These are phyloP conservation scores for Apiospora pterosperma DNA, from an alignment of 2,329 filamentous ascomycete genomes.

Conservation along the genomic window DNA sequence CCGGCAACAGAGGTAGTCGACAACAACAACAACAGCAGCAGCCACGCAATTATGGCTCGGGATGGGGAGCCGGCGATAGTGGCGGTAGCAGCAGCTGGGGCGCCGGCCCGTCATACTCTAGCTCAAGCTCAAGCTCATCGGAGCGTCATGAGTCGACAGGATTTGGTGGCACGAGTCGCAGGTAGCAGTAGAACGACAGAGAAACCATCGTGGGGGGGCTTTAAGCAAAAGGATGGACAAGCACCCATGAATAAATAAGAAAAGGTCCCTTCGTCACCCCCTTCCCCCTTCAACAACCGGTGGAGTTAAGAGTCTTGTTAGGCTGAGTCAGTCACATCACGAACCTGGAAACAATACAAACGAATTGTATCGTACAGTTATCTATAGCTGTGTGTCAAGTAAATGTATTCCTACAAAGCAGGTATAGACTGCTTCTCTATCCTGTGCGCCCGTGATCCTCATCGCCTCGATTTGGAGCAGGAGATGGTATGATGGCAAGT, in stretches of 20 bases:
- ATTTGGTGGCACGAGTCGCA: constrained; percentile 65
- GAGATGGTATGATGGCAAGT: neutral
- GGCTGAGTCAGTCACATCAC: neutral
- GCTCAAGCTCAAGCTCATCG: constrained; percentile 33
- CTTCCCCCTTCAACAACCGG: too few relatives aligned
- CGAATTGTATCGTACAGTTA: neutral
- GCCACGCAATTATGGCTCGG: constrained; percentile 19
- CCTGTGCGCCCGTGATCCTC: neutral
- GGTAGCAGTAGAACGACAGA: constrained; percentile 30
- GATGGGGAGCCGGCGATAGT: constrained; percentile 31
- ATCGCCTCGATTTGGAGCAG: neutral
- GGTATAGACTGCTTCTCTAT: neutral
- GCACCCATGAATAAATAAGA: neutral
- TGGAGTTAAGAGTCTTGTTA: neutral
- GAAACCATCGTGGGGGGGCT: neutral
- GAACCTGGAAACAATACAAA: neutral
- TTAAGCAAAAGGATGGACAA: neutral
- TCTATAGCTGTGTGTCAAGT: neutral
- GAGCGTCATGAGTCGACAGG: constrained; percentile 66
- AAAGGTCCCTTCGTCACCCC: too few relatives aligned
- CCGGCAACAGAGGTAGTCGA: constrained; percentile 47
- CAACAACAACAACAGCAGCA: constrained; percentile 24
- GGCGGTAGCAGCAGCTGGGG: constrained; percentile 21
- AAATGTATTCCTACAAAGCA: constrained; percentile 1
- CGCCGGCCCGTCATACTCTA: constrained; percentile 30